Percentiles rank a stretch among this genome's conserved stretches.
phyloP scores from a whole-genome alignment of 192 early-diverging fungal species.

The Entomortierella beljakovae region DNA sequence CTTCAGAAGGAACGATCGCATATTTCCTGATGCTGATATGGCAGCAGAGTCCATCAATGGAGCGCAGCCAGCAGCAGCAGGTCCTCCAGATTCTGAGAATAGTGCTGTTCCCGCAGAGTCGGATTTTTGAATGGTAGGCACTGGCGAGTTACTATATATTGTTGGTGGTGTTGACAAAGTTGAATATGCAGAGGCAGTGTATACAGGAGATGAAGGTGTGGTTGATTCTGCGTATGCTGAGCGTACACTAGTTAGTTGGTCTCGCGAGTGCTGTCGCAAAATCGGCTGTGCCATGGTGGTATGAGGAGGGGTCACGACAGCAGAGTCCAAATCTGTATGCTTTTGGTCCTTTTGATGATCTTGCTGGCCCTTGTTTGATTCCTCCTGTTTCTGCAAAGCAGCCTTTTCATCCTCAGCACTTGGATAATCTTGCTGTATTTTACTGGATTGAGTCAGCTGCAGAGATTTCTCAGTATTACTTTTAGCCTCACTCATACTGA shows the following conservation, averaged over 20 bases:
- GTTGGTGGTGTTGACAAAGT: slow-evolving; percentile 21
- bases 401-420: background rate
- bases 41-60: slow-evolving; percentile 21
- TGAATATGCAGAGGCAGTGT: slow-evolving; percentile 18
- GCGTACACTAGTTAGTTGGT: background rate
- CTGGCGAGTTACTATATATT: slow-evolving; percentile 25
- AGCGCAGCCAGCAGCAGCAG: background rate
- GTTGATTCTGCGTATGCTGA: slow-evolving; percentile 10
- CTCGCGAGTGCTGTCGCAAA: background rate
- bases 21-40: background rate
- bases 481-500: slow-evolving; percentile 11
- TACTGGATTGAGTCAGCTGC: background rate
- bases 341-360: background rate
- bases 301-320: background rate
- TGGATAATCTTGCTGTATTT: background rate
- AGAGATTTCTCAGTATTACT: background rate
- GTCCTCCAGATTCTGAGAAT: slow-evolving; percentile 10
- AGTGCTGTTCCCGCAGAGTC: slow-evolving; percentile 3
- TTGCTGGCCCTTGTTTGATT: background rate
- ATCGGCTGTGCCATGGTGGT: background rate
- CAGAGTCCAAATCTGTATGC: background rate
- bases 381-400: slow-evolving; percentile 1
- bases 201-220: slow-evolving; percentile 18
- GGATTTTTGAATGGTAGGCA: slow-evolving; percentile 6
- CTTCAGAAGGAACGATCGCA: background rate